Evolutionary conservation across 2,329 filamentous ascomycete species (phyloP), one percentile per base, ranked within the genome.

Genomic region (Exophiala calicioides): DNA sequence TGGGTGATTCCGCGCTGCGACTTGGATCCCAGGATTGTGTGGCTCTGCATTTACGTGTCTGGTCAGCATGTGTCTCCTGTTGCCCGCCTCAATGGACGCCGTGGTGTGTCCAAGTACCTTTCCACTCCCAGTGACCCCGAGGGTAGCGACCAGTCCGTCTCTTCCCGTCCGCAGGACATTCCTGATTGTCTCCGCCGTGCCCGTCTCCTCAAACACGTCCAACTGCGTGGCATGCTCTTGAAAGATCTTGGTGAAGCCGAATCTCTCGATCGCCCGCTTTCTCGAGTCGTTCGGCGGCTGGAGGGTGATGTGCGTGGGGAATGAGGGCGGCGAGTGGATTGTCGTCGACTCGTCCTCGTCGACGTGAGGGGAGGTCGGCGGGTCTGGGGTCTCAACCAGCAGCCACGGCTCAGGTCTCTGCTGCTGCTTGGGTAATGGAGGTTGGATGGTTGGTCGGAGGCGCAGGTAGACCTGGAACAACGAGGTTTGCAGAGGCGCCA

Each of bases 381-480:
- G 33, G 15, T 33, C 68, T 3, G 78, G 69, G 13, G 74, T 65
- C 64, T 95, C 90, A 39, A 96, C 86, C 5, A 82, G 79, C 34
- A 97, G 76, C 65, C 93, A 95, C 40, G 87, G 83, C 49, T 90
- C 85, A 3, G 73, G 62, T 36, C 69, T 57, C 26, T 65, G 62
- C 35, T 69, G 57, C 27, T 65, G 58, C 42, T 65, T 66, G 34
- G 65, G 62, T 34, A 68, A 67, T 24, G 66, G 65, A 41, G 52
- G 65, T 60, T 33, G 69, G 67, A 60, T 73, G 3, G 84, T 78
- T n/a, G 86, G 86, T 12, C 86, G 84, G 37, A 97, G 74, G 37
- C 91, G 87, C 30, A 97, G 78, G 64, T 88, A 96, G 47, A 97
- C 91, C 69, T 96, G 85, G 66, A 97, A 97, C 27, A 96, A 80